Conservation (phyloP, 148 eudicot species). For the Arbutus unedo region DNA sequence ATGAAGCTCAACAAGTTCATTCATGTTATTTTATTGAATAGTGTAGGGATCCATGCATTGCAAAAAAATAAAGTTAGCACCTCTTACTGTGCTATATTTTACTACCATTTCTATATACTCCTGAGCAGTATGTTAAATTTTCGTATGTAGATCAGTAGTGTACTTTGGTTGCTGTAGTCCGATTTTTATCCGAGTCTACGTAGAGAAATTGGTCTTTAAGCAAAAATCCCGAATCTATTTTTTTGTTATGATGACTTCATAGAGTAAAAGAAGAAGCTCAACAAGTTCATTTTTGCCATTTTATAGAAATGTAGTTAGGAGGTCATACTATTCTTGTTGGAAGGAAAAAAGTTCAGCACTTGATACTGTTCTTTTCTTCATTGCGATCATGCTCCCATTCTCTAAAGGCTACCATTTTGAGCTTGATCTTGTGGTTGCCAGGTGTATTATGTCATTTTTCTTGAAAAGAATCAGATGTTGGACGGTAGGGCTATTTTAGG, state of each 20-base stretch:
- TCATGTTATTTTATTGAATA: not conserved
- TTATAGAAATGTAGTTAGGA: not conserved
- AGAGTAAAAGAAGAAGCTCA: not conserved
- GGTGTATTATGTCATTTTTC: not conserved
- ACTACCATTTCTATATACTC: not conserved
- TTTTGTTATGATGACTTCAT: not conserved
- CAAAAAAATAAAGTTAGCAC: not conserved
- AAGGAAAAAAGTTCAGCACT: not conserved
- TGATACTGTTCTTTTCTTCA: not conserved
- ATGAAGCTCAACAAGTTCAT: not conserved
- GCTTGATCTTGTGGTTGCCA: not conserved
- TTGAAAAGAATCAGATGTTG: not conserved
- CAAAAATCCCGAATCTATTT: not conserved
- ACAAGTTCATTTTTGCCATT: not conserved
- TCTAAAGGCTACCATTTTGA: not conserved
- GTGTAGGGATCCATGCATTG: not conserved
- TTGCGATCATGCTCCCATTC: not conserved
- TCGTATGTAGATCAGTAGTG: not conserved
- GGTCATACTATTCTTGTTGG: not conserved
- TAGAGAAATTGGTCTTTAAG: too few species aligned
- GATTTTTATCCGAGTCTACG: too few species aligned
- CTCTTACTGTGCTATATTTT: too few species aligned
- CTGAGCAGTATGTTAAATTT: not conserved
- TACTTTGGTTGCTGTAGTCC: not conserved
- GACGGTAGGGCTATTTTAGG: not conserved